Percentiles rank a stretch among this genome's conserved stretches.
Evolutionary conservation across 371 early-diverging fungal genomes (phyloP).

Genomic region (Mucor mucedo): DNA sequence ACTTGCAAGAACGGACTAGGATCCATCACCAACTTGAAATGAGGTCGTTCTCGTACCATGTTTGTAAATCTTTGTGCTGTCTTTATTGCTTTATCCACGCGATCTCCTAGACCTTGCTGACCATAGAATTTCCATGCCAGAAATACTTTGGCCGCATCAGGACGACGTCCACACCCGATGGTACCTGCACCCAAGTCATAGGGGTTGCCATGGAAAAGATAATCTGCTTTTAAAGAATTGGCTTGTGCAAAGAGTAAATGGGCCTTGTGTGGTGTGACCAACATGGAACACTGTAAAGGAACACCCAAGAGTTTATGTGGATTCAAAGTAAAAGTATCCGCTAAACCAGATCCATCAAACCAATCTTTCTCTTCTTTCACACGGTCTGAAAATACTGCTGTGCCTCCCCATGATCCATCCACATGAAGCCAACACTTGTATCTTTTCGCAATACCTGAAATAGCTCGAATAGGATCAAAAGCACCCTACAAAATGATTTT

Average conservation of each 20-base stretch:
- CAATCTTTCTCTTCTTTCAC: slow-evolving; percentile 47
- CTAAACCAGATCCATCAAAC: slow-evolving; percentile 60
- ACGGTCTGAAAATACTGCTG: slow-evolving; percentile 64
- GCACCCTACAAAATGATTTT: slow-evolving; percentile 51
- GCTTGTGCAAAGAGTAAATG: slow-evolving; percentile 57
- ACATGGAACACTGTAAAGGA: slow-evolving; percentile 83
- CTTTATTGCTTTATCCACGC: slow-evolving; percentile 59
- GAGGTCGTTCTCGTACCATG: slow-evolving; percentile 28
- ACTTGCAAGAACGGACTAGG: slow-evolving; percentile 60
- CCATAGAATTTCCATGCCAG: slow-evolving; percentile 86
- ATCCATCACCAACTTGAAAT: slow-evolving; percentile 42
- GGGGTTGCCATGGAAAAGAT: slow-evolving; percentile 76
- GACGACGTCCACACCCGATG: slow-evolving; percentile 85
- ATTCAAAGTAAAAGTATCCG: slow-evolving; percentile 80
- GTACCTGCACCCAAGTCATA: slow-evolving; percentile 85
- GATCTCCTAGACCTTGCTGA: slow-evolving; percentile 45
- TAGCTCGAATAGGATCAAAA: slow-evolving; percentile 76
- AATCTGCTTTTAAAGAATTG: slow-evolving; percentile 71
- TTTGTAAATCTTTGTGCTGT: slow-evolving; percentile 47
- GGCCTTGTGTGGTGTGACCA: slow-evolving; percentile 64
- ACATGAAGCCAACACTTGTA: slow-evolving; percentile 84
- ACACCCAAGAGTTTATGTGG: slow-evolving; percentile 90
- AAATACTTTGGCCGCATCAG: slow-evolving; percentile 86
- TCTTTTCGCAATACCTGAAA: slow-evolving; percentile 63
- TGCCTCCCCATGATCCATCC: slow-evolving; percentile 89